Base-by-base conservation (phyloP, 805 yeast genomes). In the Wickerhamiella slavikovae region DNA sequence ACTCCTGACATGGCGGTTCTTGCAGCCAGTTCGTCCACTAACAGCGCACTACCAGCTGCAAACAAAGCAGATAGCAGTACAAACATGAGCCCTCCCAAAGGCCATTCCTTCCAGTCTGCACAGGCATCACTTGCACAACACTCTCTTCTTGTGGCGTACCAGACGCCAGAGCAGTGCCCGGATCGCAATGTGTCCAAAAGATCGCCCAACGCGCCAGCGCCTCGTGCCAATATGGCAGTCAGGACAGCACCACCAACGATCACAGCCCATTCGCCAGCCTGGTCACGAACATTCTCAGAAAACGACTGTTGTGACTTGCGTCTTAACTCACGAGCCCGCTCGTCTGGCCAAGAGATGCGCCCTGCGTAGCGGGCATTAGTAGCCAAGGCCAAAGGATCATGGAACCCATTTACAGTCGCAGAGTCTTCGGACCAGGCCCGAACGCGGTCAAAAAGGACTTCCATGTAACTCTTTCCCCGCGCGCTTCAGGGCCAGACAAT, bases 1-100 rank as follows among this genome's bases (percentile, higher is more conserved):
- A 79, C 73, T 5, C 93, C 93, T 29, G 77, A 62, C 33, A 59
- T 56, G 15, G 55, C 45, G 4, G 66, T 57, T 34, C 52, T 52
- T 0, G 58, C 53, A 2, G 63, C 51, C 17, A 40, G 43, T 4
- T 33, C 25, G 5, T 35, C 30, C 13, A 50, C 57, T 8, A 52
- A 30, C 1, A 45, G 28, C 7, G 58, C 54, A 0, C 68, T 59
- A 1, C 52, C 31, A 1, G 49, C 31, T 1, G 65, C 66, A 20
- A 62, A 48, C 6, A 52, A 15, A 2, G 57, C 34, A 2, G 67
- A 52, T 3, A 56, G 40, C 3, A 49, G n/a, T 1, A 57, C 28
- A 36, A 54, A 60, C 4, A 66, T 34, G 4, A 57, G 25, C 34
- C 52, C 56, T 22, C 55, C 49, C 29, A 42, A 38, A 3, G 30